Conservation (phyloP, 192 early-diverging fungal genomes). For the Gamsiella multidivaricata region DNA sequence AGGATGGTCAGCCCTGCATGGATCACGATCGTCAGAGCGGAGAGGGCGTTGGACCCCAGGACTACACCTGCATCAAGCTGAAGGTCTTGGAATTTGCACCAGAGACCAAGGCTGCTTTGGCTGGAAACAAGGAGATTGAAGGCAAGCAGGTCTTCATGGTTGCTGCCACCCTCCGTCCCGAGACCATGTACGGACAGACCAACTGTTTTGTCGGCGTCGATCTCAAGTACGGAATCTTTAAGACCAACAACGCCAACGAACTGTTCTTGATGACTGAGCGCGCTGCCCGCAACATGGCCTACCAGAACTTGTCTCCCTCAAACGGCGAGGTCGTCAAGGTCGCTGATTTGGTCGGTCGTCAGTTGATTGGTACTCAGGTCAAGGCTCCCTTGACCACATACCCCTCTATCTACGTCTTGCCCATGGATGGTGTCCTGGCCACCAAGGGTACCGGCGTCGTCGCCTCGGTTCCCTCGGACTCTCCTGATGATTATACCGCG, state of each 20-base stretch:
- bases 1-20: constrained; percentile 98
- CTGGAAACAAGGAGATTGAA: constrained; percentile 54
- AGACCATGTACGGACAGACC: constrained; percentile 99
- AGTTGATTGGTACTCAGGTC: constrained; percentile 90
- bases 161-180: constrained; percentile 95
- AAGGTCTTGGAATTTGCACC: constrained; percentile 77
- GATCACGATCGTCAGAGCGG: constrained; percentile 96
- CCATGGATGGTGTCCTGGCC: constrained; percentile 96
- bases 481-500: constrained; percentile 95
- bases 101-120: constrained; percentile 56
- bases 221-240: constrained; percentile 90
- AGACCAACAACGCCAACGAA: constrained; percentile 77
- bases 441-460: constrained; percentile 99
- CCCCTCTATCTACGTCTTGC: constrained; percentile 88
- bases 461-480: constrained; percentile 98
- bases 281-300: constrained; percentile 97
- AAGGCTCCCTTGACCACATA: constrained; percentile 87
- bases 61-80: constrained; percentile 97
- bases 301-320: constrained; percentile 83
- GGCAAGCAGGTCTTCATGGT: constrained; percentile 89
- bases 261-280: constrained; percentile 92
- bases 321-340: constrained; percentile 78
- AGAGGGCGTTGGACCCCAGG: constrained; percentile 93
- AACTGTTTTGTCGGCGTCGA: constrained; percentile 97
- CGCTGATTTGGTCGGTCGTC: constrained; percentile 78